These are phyloP conservation scores for Cladorrhinum sp. DNA, from an alignment of 2,329 filamentous ascomycete species.

Conservation along the genomic window DNA sequence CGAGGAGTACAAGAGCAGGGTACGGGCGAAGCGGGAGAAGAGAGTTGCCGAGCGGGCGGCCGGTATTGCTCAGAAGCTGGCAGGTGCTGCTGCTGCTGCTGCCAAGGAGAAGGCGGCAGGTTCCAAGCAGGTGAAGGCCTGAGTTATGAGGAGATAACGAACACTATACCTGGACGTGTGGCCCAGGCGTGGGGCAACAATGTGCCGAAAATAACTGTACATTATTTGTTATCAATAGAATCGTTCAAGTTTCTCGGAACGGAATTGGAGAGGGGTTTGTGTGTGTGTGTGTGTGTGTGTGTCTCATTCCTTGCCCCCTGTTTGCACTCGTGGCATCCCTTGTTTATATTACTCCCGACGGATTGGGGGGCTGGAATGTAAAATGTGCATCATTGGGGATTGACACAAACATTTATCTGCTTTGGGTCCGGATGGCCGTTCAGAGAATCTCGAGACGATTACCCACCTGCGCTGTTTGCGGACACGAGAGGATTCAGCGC, in stretches of 20 bases:
- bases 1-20: constrained; percentile 25
- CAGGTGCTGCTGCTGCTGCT: neutral
- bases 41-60: constrained; percentile 22
- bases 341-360: neutral
- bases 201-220: constrained; percentile 14
- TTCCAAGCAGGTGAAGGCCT: constrained; percentile 10
- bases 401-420: neutral
- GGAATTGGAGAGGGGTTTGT: neutral
- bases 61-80: neutral
- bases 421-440: neutral
- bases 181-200: neutral
- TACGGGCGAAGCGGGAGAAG: constrained; percentile 26
- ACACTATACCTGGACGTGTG: neutral
- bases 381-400: neutral
- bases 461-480: neutral
- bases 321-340: neutral
- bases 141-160: neutral
- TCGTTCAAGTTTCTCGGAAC: constrained; percentile 4
- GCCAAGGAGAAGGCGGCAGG: neutral
- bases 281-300: neutral
- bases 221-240: constrained; percentile 21
- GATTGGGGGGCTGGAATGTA: constrained; percentile 4
- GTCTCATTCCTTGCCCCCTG: neutral
- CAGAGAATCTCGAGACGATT: neutral
- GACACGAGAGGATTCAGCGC: neutral